These are phyloP conservation scores for Fusarium guadeloupense DNA, from an alignment of 2,329 filamentous ascomycete species.

Conservation along the genomic window DNA sequence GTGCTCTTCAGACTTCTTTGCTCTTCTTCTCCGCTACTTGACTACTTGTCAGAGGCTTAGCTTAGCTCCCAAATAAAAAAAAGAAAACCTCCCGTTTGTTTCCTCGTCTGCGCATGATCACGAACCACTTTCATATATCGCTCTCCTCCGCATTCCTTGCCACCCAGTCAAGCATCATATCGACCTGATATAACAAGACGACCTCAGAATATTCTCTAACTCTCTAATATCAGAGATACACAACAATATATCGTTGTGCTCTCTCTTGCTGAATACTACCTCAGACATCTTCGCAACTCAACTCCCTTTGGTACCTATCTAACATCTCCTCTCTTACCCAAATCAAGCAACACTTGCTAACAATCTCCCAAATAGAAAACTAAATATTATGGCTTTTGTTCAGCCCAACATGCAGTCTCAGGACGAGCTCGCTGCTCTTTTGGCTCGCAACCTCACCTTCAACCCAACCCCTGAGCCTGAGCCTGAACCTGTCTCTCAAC, in stretches of 20 bases:
- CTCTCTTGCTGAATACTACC: not conserved
- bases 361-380: constrained; percentile 5
- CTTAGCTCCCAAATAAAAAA: constrained; percentile 41
- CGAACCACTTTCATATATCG: constrained; percentile 30
- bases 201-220: constrained; percentile 3
- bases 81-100: constrained; percentile 33
- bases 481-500: constrained; percentile 35
- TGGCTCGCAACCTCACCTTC: constrained; percentile 79
- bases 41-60: constrained; percentile 36
- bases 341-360: constrained; percentile 18
- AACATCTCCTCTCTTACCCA: not conserved
- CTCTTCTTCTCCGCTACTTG: constrained; percentile 19
- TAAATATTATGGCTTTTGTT: constrained; percentile 51
- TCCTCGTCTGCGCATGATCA: constrained; percentile 29
- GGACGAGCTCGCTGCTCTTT: constrained; percentile 84
- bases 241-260: not conserved
- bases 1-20: constrained; percentile 9
- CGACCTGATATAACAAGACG: constrained; percentile 8
- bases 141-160: constrained; percentile 34
- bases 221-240: not conserved
- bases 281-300: constrained; percentile 1
- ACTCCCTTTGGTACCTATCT: constrained; percentile 23
- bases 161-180: constrained; percentile 24
- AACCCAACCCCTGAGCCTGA: constrained; percentile 47
- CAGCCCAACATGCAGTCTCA: constrained; percentile 69